Base-by-base conservation (phyloP, 2,329 filamentous ascomycete species). In the Anthostomella pinea region DNA sequence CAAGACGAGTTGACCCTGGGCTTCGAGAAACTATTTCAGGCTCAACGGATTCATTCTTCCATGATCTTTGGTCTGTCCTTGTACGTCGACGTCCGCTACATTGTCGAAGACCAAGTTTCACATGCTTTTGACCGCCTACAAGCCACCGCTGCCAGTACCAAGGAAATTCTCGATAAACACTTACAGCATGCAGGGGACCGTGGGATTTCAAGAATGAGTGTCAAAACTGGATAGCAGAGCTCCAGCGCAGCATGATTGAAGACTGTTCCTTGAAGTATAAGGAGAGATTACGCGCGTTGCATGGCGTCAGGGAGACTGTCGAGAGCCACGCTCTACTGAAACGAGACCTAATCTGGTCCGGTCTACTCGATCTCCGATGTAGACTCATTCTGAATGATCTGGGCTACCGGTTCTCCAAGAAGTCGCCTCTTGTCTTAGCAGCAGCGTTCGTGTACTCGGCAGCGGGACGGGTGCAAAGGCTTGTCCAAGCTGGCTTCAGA, bases 71-170 rank as follows among this genome's bases (percentile, higher is more conserved):
- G 50, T 5, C 37, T 56, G 10, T 54, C 60, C 16, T 45, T 61
- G 3, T 55, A 56, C 29, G 43, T 56, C 19, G 56, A 62, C 19
- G 57, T 62, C 19, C 58, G 57, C 1, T 49, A 51, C 23, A 57
- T 57, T 20, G 35, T 61, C 15, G 59, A 60, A n/a, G 30, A 46
- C 6, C 34, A 47, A 6, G 43, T 48, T 2, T 17, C 11, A 8
- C 27, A 48, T 13, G 33, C 48, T 1, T 56, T 54, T 19, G 31
- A 46, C 23, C 39, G 48, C 11, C 33, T 55, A 8, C 52, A 52
- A 27, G 7, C 18, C 11, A 57, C 47, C 2, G 55, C 42, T 2
- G 14, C 26, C 3, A 24, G 19, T 8, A 40, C 43, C 6, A 39
- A 48, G 8, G 16, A 43, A 7, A 39, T 35, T 11, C 35, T 55